Percentiles rank a stretch among this genome's conserved stretches.
Conservation (phyloP, 2,329 filamentous ascomycete genomes). For the Exophiala viscosa region DNA sequence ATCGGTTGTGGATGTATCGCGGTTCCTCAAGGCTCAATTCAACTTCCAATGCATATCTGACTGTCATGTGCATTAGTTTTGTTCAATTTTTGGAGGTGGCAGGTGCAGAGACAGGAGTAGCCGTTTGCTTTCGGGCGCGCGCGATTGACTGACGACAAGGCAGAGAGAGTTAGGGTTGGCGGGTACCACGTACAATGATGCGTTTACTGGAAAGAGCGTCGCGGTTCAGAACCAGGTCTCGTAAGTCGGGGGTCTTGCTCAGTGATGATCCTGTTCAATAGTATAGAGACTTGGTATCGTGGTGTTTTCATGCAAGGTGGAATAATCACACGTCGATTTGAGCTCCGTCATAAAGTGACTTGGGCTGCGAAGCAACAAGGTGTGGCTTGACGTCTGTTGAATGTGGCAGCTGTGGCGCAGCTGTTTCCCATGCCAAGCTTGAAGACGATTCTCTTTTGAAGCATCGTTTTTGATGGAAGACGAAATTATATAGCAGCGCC, state of each 20-base stretch:
- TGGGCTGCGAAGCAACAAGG: not conserved
- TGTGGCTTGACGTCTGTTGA: not conserved
- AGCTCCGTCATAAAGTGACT: conserved; percentile 1
- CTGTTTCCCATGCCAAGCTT: not conserved
- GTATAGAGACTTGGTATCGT: not conserved
- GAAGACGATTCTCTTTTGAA: not conserved
- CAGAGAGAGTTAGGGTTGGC: not conserved
- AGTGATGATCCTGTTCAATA: not conserved
- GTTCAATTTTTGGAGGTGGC: not conserved
- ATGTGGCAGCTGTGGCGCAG: not conserved
- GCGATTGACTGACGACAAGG: conserved; percentile 10
- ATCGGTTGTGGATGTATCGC: not conserved
- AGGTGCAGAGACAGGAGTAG: conserved; percentile 3
- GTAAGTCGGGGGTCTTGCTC: not conserved
- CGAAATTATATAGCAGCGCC: not conserved
- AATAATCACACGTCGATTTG: not conserved
- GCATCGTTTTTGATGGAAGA: not conserved
- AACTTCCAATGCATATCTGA: conserved; percentile 15
- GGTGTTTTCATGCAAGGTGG: conserved; percentile 1
- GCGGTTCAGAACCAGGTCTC: not conserved
- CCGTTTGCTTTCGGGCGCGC: conserved; percentile 5
- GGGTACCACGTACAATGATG: too few relatives aligned
- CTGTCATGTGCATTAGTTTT: conserved; percentile 10
- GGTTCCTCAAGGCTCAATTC: conserved; percentile 5
- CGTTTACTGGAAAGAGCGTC: too few relatives aligned